Evolutionary conservation across 2,329 filamentous ascomycete genomes (phyloP).

Genomic region (Paradendryphiella salina): DNA sequence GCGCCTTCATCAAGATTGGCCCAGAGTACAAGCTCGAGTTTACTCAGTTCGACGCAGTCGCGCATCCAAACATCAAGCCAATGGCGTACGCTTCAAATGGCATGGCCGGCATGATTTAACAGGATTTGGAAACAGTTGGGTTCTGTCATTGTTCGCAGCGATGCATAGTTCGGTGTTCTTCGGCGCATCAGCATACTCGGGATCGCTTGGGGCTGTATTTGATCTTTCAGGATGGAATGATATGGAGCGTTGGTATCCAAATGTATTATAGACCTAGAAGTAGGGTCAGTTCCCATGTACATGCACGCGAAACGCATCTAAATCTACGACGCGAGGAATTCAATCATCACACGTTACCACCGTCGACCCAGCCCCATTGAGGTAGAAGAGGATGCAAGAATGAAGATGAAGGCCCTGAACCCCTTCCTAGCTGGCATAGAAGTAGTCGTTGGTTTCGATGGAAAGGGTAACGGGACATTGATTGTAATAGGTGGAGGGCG

Average conservation of each 20-base stretch:
- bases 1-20: constrained; percentile 96
- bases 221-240: constrained; percentile 18
- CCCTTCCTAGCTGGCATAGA: constrained; percentile 42
- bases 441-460: constrained; percentile 41
- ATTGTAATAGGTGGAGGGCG: constrained; percentile 38
- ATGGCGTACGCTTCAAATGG: constrained; percentile 90
- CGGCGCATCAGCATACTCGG: constrained; percentile 40
- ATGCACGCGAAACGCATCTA: constrained; percentile 1
- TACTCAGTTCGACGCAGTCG: constrained; percentile 93
- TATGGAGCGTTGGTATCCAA: constrained; percentile 11
- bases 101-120: constrained; percentile 73
- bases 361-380: background rate
- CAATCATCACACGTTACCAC: background rate
- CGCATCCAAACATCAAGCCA: constrained; percentile 91
- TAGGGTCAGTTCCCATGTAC: background rate
- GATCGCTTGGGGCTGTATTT: constrained; percentile 23
- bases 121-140: constrained; percentile 4
- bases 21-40: constrained; percentile 89
- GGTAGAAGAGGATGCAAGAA: constrained; percentile 39
- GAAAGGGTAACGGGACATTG: constrained; percentile 32
- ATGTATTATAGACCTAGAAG: constrained; percentile 14
- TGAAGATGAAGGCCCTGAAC: constrained; percentile 40
- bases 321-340: background rate
- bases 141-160: constrained; percentile 32
- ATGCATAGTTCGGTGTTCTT: constrained; percentile 46